These are phyloP conservation scores for Sporothrix sp. DNA, from an alignment of 2,329 filamentous ascomycete species.

Conservation along the genomic window DNA sequence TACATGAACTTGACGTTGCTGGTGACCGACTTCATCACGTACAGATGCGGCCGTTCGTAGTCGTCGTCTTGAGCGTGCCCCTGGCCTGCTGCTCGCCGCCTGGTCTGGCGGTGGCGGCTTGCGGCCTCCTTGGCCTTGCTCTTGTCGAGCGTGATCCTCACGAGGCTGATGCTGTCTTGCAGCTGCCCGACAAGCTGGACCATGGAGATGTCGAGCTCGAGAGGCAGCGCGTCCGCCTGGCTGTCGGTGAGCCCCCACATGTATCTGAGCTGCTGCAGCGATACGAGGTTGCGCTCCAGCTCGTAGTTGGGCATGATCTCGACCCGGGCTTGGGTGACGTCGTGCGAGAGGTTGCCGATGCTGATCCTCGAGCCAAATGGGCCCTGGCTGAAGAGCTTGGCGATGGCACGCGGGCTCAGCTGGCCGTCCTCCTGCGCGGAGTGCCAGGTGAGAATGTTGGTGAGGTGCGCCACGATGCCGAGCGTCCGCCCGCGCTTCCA, in stretches of 20 bases:
- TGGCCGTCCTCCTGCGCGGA: conserved; percentile 26
- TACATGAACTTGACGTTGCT: conserved; percentile 52
- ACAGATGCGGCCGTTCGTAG: conserved; percentile 22
- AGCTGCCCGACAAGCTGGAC: conserved; percentile 44
- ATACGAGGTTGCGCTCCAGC: conserved; percentile 43
- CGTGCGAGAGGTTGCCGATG: conserved; percentile 39
- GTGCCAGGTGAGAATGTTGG: conserved; percentile 45
- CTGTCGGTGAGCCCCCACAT: conserved; percentile 39
- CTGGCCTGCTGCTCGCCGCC: background rate
- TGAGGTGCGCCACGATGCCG: conserved; percentile 43
- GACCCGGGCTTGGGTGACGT: conserved; percentile 37
- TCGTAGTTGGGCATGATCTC: conserved; percentile 40
- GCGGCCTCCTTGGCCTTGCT: background rate
- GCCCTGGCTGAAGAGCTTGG: conserved; percentile 32
- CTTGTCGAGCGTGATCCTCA: background rate
- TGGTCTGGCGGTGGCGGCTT: background rate
- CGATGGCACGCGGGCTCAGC: conserved; percentile 22
- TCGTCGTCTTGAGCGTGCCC: background rate
- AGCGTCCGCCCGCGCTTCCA: conserved; percentile 36
- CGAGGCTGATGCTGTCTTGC: conserved; percentile 46
- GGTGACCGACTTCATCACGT: conserved; percentile 49
- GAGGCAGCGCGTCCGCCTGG: conserved; percentile 32
- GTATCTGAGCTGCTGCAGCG: conserved; percentile 30
- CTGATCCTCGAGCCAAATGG: conserved; percentile 51
- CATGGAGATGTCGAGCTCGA: conserved; percentile 37